Evolutionary conservation across 2,329 filamentous ascomycete species (phyloP), one percentile per base, ranked within the genome.

Genomic region (Hypomyces rosellus): DNA sequence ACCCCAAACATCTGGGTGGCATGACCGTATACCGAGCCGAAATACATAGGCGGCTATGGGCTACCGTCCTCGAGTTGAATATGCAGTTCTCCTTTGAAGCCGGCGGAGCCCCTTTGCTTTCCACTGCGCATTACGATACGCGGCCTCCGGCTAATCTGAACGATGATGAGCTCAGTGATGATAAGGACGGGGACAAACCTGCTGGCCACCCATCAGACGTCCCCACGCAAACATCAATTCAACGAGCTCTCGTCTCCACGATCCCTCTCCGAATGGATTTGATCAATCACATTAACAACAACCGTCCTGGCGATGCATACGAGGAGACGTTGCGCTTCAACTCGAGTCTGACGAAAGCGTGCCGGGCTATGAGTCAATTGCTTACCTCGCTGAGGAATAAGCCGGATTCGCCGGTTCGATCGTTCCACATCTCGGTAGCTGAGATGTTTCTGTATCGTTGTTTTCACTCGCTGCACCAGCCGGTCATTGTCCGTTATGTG

Each of bases 31-130:
- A 76, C 34, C 68, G 71, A 16, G 68, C 72, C 1, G 80, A 84
- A 61, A 72, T 82, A 61, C 71, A 79, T 2, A 68, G 79, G 4
- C 69, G 80, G 3, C 58, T 83, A 1, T 83, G 80, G 80, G 72
- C 74, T 6, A 78, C 77, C 0, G 71, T 80, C 11, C 50, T 81
- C 5, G 78, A 82, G 58, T 61, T 82, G 2, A 73, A 74, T n/a
- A 49, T 81, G 12, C 75, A 80, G 57, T 66, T 71, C 2, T 71
- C 74, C 16, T 63, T 80, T 20, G 74, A 77, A 50, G 70, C 74
- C 0, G 78, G 78, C 1, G 74, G 75, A 1, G 71, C 73, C 2
- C 75, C 77, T 2, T 63, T 79, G 7, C 63, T 81, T 7, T 67
- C 71, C 0, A 46, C 61, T 0, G 59, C 69, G 8, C 73, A 79